A percentile compares a stretch with the other conserved stretches of the same genome.
Conservation (phyloP, 2,329 filamentous ascomycete genomes). For the Colletotrichum paranaense region DNA sequence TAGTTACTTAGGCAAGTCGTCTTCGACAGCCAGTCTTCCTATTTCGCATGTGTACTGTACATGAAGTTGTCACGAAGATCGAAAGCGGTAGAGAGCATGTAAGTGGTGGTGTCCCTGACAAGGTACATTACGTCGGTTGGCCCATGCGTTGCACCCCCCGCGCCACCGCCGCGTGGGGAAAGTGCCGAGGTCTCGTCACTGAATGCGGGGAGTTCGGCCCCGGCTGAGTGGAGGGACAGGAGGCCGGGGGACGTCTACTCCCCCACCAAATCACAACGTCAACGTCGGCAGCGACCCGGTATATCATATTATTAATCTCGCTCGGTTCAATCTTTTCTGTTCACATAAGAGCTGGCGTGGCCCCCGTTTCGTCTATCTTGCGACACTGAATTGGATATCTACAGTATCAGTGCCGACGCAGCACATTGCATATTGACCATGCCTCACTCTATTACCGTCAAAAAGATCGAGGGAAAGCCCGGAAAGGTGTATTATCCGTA, state of each 20-base stretch:
- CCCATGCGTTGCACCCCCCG: neutral
- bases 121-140: neutral
- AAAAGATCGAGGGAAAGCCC: slow-evolving; percentile 82
- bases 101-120: neutral
- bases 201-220: slow-evolving; percentile 23
- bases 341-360: neutral
- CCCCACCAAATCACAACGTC: slow-evolving; percentile 10
- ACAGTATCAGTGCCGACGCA: neutral
- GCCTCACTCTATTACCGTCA: slow-evolving; percentile 70
- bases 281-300: neutral
- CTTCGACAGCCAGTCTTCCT: neutral
- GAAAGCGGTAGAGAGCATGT: neutral
- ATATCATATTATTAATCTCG: slow-evolving; percentile 3
- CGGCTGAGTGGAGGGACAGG: slow-evolving; percentile 18
- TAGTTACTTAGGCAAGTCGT: too few species aligned
- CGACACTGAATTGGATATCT: too few species aligned
- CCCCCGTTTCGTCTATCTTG: neutral
- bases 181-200: slow-evolving; percentile 33
- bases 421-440: slow-evolving; percentile 45
- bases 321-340: neutral
- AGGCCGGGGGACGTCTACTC: slow-evolving; percentile 15
- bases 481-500: slow-evolving; percentile 89
- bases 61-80: neutral
- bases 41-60: too few species aligned
- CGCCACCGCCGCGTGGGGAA: neutral